Conservation (phyloP, 2,329 filamentous ascomycete species). For the Fonsecaea pedrosoi region DNA sequence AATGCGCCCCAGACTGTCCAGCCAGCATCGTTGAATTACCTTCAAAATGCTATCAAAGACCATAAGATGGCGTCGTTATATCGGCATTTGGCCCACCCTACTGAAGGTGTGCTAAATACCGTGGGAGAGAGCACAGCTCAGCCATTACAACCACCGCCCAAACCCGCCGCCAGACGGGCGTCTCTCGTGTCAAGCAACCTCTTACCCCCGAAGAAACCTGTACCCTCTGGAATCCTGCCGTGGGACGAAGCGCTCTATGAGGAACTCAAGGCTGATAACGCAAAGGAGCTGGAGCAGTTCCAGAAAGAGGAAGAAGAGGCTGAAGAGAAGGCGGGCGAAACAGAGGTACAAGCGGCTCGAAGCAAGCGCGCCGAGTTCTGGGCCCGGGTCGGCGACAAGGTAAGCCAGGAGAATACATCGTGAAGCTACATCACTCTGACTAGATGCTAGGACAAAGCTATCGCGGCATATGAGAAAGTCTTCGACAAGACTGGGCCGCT, state of each 20-base stretch:
- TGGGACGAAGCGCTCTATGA: constrained; percentile 93
- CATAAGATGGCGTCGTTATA: constrained; percentile 73
- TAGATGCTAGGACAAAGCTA: constrained; percentile 80
- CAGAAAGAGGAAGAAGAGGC: constrained; percentile 93
- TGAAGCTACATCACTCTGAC: constrained; percentile 1
- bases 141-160: constrained; percentile 52
- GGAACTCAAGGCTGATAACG: constrained; percentile 76
- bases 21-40: constrained; percentile 63
- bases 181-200: constrained; percentile 72
- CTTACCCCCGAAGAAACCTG: constrained; percentile 70
- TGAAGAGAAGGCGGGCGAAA: constrained; percentile 93
- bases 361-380: constrained; percentile 97
- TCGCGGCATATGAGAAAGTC: constrained; percentile 88
- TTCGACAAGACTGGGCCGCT: constrained; percentile 98
- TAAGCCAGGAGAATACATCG: constrained; percentile 45
- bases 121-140: constrained; percentile 68
- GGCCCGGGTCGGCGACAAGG: constrained; percentile 95
- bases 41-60: constrained; percentile 69
- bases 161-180: constrained; percentile 63
- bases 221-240: constrained; percentile 71
- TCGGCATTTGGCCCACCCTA: constrained; percentile 68
- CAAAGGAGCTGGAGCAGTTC: constrained; percentile 74
- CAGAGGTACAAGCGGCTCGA: constrained; percentile 87
- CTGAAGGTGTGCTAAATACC: constrained; percentile 78
- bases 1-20: constrained; percentile 63